phyloP scores from a whole-genome alignment of 805 yeast genomes.

The Yamadazyma kitorensis region DNA sequence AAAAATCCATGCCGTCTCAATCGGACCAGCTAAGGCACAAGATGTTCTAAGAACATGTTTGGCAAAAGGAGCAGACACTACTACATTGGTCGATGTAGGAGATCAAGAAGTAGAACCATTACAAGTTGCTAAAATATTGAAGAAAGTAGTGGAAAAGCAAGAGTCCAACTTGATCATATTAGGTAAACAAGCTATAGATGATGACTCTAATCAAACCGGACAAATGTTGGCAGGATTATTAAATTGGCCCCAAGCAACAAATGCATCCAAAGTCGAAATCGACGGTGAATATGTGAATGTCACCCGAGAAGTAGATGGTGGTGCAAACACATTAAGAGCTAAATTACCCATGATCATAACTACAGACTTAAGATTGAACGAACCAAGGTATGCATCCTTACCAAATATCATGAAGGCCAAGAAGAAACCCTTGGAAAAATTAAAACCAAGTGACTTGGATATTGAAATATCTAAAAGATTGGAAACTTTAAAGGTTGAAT shows the following conservation, averaged over 20 bases:
- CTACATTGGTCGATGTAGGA: conserved; percentile 78
- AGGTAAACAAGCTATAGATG: conserved; percentile 97
- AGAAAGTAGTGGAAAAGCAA: conserved; percentile 67
- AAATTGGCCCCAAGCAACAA: conserved; percentile 96
- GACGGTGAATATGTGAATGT: conserved; percentile 60
- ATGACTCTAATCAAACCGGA: conserved; percentile 92
- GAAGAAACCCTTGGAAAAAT: conserved; percentile 82
- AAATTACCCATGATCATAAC: conserved; percentile 83
- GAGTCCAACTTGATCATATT: conserved; percentile 76
- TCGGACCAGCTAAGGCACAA: conserved; percentile 84
- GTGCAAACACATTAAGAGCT: conserved; percentile 78
- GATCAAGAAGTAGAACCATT: conserved; percentile 79
- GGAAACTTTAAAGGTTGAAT: conserved; percentile 69
- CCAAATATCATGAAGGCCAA: conserved; percentile 99
- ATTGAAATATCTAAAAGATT: conserved; percentile 62
- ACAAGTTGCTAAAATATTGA: conserved; percentile 80
- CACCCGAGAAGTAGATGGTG: conserved; percentile 94
- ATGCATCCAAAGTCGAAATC: conserved; percentile 80
- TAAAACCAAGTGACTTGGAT: conserved; percentile 64
- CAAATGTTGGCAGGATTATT: conserved; percentile 93
- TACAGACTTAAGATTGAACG: conserved; percentile 90
- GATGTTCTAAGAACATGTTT: conserved; percentile 85
- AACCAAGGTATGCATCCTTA: conserved; percentile 92
- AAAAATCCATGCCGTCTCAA: conserved; percentile 83
- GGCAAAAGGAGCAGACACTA: conserved; percentile 91